Evolutionary conservation across 352 stramenopile genomes (phyloP), one percentile per base, ranked within the genome.

Genomic region (Globisporangium yorkense): DNA sequence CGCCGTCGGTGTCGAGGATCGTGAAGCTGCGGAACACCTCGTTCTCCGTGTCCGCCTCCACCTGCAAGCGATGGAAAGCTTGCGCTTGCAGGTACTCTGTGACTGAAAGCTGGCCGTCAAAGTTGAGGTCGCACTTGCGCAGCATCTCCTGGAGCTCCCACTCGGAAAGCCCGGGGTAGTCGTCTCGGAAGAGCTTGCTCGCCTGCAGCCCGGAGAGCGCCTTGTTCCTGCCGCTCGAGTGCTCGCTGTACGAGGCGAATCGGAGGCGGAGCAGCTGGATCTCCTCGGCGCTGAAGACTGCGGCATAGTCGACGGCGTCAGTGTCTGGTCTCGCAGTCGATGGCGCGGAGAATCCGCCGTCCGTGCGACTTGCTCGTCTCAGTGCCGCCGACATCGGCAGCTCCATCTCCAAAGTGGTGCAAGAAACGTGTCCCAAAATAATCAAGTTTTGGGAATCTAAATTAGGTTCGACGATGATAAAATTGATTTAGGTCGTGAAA

Each of bases 61-160:
- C 56, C n/a, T 75, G 31, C 37, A 89, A 66, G 24, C 73, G 61
- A 39, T 89, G 77, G 41, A 71, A 87, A 5, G 76, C 76, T 12
- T 72, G 71, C 10, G 76, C 77, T 44, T 84, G 72, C 45, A 87
- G 54, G 47, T 89, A 87, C 53, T 89, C 79, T 39, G 49, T 63
- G 5, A 86, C 67, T 0, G 79, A 81, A 9, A 89, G 68, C 9
- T 77, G 69, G 1, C 76, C 74, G 46, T 89, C 79, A 12, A 70
- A 61, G 46, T 89, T 75, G 46, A 86, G 59, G 50, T 89, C 79
- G 51, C 75, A 87, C 54, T 79, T 77, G 29, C 65, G 65, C 51
- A 89, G 82, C 44, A 87, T 62, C 15, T 75, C 67, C 50, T 81
- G 71, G 12, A 82, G 70, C 49, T 89, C 76, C 68, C 72, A 83